A percentile compares a stretch with the other conserved stretches of the same genome.
phyloP scores from a whole-genome alignment of 2,329 filamentous ascomycete genomes.

The Calonectria multiphialidica region DNA sequence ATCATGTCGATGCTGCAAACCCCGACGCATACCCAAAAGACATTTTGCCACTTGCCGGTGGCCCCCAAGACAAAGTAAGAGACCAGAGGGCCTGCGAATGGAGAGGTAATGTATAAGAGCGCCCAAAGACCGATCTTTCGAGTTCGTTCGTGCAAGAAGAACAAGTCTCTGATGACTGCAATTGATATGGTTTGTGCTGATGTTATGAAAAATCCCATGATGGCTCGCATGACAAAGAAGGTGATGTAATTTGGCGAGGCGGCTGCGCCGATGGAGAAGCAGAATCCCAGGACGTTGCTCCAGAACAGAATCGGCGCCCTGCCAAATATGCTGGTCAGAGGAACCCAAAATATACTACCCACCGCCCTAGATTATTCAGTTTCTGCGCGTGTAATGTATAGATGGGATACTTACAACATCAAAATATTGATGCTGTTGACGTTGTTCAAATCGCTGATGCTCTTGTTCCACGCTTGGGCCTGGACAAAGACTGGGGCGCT shows the following conservation, averaged over 20 bases:
- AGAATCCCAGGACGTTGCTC: conserved; percentile 30
- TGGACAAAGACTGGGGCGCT: conserved; percentile 32
- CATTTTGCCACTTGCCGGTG: conserved; percentile 57
- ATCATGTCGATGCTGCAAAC: conserved; percentile 53
- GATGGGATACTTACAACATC: conserved; percentile 23
- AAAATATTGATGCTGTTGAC: conserved; percentile 34
- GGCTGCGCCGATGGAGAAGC: conserved; percentile 28
- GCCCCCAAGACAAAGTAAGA: conserved; percentile 61
- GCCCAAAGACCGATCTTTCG: conserved; percentile 64
- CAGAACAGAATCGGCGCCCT: conserved; percentile 35
- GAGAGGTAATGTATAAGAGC: conserved; percentile 54
- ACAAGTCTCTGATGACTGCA: conserved; percentile 68
- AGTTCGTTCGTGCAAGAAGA: conserved; percentile 69
- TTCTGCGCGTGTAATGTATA: no score
- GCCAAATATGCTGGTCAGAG: conserved; percentile 33
- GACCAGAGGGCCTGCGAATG: conserved; percentile 59
- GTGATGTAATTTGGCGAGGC: conserved; percentile 21
- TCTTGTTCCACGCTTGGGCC: conserved; percentile 30
- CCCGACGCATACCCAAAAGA: conserved; percentile 61
- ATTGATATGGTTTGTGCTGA: conserved; percentile 59
- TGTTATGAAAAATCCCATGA: conserved; percentile 58
- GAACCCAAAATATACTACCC: conserved; percentile 33
- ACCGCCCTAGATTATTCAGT: conserved; percentile 21
- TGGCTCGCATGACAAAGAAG: conserved; percentile 28
- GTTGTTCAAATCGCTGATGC: conserved; percentile 21